A percentile compares a stretch with the other conserved stretches of the same genome.
Evolutionary conservation across 768 basidiomycete genomes (phyloP).

Genomic region (Naganishia vaughanmartiniae): DNA sequence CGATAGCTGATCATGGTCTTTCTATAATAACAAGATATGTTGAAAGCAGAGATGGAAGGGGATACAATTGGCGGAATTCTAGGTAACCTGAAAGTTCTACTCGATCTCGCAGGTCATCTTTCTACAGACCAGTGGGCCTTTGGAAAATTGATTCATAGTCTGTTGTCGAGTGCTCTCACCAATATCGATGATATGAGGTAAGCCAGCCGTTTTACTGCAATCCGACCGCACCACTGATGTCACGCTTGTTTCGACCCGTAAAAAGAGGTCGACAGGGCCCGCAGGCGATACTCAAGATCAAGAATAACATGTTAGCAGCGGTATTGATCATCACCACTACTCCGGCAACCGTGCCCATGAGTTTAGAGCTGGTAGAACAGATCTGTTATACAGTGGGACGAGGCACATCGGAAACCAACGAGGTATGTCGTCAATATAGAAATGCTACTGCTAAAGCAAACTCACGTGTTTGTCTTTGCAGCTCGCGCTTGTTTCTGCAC

Average conservation of each 20-base stretch:
- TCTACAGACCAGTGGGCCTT: constrained; percentile 54
- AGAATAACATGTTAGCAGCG: constrained; percentile 80
- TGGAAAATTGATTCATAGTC: constrained; percentile 65
- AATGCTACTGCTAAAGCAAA: background rate
- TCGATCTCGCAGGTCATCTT: constrained; percentile 56
- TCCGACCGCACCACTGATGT: background rate
- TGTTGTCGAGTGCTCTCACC: constrained; percentile 78
- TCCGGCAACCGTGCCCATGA: constrained; percentile 65
- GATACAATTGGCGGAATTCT: constrained; percentile 73
- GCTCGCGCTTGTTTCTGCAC: constrained; percentile 78
- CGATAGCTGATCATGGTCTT: background rate
- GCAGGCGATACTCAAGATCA: constrained; percentile 76
- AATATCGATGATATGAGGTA: constrained; percentile 92
- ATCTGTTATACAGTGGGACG: constrained; percentile 72
- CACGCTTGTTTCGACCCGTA: constrained; percentile 23
- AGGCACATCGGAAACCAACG: constrained; percentile 8
- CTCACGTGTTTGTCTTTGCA: constrained; percentile 45
- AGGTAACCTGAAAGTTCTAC: constrained; percentile 70
- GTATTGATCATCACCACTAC: constrained; percentile 81
- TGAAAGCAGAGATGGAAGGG: constrained; percentile 80
- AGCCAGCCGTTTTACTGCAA: constrained; percentile 42
- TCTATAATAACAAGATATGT: constrained; percentile 58
- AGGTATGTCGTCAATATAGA: background rate
- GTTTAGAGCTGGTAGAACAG: constrained; percentile 74
- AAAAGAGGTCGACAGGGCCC: constrained; percentile 73